phyloP scores from a whole-genome alignment of 2,329 filamentous ascomycete genomes.

The Grosmannia clavigera region DNA sequence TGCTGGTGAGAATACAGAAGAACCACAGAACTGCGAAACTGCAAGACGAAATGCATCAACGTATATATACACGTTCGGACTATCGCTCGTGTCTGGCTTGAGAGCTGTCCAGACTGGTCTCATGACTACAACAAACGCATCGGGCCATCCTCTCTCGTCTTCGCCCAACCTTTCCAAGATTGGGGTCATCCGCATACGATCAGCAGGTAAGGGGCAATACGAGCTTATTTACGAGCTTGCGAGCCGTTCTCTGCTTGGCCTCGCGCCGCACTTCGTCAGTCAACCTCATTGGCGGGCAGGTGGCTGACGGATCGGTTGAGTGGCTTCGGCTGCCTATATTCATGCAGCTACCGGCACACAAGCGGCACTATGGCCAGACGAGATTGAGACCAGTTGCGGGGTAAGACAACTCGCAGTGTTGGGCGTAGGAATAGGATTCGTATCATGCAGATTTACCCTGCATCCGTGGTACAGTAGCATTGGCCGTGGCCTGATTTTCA shows the following conservation, averaged over 20 bases:
- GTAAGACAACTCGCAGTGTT: background rate
- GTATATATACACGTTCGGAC: too few relatives aligned
- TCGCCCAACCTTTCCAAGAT: background rate
- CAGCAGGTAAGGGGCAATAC: background rate
- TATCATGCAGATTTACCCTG: background rate
- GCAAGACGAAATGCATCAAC: too few relatives aligned
- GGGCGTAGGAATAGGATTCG: background rate
- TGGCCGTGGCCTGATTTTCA: background rate
- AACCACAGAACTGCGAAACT: too few relatives aligned
- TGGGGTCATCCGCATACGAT: background rate
- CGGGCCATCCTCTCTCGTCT: background rate
- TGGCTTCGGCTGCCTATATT: background rate
- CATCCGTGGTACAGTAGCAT: background rate
- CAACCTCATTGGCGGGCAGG: too few relatives aligned
- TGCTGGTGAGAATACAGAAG: background rate
- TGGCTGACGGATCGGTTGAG: background rate
- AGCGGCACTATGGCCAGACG: background rate
- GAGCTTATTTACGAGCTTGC: background rate
- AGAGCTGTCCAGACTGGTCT: too few relatives aligned
- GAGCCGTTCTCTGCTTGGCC: too few relatives aligned
- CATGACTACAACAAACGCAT: too few relatives aligned
- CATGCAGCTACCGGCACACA: background rate
- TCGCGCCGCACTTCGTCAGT: too few relatives aligned
- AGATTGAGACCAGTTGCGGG: background rate
- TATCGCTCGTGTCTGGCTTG: too few relatives aligned